Evolutionary conservation across 2,329 filamentous ascomycete genomes (phyloP), one percentile per base, ranked within the genome.

Genomic region (Trichocomaceae sp.): DNA sequence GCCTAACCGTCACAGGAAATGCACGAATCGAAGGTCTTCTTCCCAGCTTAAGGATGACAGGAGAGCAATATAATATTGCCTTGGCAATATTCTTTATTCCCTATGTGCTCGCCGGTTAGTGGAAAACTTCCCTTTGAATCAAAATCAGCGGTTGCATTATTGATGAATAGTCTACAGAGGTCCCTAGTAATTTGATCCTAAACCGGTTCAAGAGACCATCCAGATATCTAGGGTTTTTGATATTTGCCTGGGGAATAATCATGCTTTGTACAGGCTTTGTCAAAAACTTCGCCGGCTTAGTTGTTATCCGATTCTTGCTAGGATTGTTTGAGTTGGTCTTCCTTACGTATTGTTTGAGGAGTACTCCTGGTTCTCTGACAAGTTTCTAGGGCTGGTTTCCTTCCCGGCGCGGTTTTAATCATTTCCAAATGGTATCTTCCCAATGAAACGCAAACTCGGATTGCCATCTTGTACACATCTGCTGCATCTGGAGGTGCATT

Each of bases 401-500:
- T 26, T 17, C 3, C 35, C n/a, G 9, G 41, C 5, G 41, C 20
- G 17, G 17, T 19, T 20, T 3, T 44, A 6, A 10, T 19, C n/a
- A 44, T 35, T 10, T 35, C 31, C 31, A 35, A 35, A 15, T 93
- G 88, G 87, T 93, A 92, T 64, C 85, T 82, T 67, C 78, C 87
- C 42, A 81, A 78, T 26, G 88, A 92, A 63, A 85, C 91, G 52
- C 87, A 86, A 52, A 78, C 88, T 26, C 81, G 88, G 26, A 81
- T 85, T 45, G 85, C 87, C n/a, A 81, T 88, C 57, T 90, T 91
- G 74, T 92, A 92, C 74, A 88, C 85, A 0, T 86, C 87, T 0
- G 87, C 87, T 1, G 87, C 88, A 0, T 71, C 92, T 0, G 84
- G 87, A 1, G 88, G 88, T 1, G 88, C 89, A 0, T 95, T 95